phyloP scores from a whole-genome alignment of 208 protist genomes.

The Acanthamoeba castellanii region DNA sequence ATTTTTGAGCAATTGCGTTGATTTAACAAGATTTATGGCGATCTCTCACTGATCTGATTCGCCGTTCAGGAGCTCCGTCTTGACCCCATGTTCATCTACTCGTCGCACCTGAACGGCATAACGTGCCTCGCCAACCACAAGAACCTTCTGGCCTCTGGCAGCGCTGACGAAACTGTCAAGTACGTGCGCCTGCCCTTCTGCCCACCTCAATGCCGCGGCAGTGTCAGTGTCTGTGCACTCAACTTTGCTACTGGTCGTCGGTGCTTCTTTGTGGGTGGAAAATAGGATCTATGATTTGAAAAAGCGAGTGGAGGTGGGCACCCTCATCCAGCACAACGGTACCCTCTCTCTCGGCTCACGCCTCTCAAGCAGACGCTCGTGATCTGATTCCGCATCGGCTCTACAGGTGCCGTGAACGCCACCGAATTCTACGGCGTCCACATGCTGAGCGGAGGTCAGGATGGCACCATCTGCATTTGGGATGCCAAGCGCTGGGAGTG shows the following conservation, averaged over 20 bases:
- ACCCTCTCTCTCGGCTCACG: too few relatives aligned
- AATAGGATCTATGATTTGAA: constrained; percentile 59
- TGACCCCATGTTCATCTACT: constrained; percentile 49
- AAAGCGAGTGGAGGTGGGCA: constrained; percentile 25
- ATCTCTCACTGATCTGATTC: neutral
- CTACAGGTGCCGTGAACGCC: neutral
- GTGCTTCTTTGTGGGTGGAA: neutral
- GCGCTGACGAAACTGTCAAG: constrained; percentile 53
- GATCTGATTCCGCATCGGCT: neutral
- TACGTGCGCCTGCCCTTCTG: neutral
- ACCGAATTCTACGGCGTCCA: constrained; percentile 28
- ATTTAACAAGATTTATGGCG: too few relatives aligned
- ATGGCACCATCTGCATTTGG: constrained; percentile 49
- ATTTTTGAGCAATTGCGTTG: neutral
- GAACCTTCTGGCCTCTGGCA: constrained; percentile 53
- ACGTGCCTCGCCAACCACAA: constrained; percentile 16
- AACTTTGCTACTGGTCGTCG: too few relatives aligned
- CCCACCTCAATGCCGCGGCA: too few relatives aligned
- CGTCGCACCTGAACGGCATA: constrained; percentile 41
- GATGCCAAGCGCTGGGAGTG: constrained; percentile 46
- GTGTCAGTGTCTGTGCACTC: too few relatives aligned
- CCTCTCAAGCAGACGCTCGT: neutral
- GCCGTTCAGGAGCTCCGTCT: neutral
- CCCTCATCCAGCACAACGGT: constrained; percentile 47
- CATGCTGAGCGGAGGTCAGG: constrained; percentile 48